Evolutionary conservation across 2,329 filamentous ascomycete genomes (phyloP).

Genomic region (Didymella pinodella): DNA sequence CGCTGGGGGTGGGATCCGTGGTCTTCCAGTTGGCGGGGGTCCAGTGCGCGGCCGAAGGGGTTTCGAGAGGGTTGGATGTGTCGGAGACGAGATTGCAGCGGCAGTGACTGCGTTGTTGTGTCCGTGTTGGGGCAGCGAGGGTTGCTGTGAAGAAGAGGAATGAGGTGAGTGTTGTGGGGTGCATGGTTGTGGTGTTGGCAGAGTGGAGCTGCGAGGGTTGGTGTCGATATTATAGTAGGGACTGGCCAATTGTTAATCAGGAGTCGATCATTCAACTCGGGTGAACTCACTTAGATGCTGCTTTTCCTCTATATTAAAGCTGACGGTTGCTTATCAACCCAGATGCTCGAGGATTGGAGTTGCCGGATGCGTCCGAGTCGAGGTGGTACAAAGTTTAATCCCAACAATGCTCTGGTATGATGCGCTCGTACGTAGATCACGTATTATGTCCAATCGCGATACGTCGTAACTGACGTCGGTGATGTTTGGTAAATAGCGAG

Average conservation of each 20-base stretch:
- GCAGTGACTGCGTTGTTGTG: constrained; percentile 40
- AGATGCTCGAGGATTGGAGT: not conserved
- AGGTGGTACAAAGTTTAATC: constrained; percentile 5
- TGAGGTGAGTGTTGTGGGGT: constrained; percentile 26
- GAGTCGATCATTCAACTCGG: not conserved
- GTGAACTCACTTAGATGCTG: constrained; percentile 6
- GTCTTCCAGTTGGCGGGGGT: constrained; percentile 21
- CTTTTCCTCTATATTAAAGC: not conserved
- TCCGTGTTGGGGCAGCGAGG: constrained; percentile 26
- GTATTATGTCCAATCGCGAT: constrained; percentile 4
- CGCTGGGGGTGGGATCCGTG: constrained; percentile 25
- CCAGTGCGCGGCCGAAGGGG: constrained; percentile 34
- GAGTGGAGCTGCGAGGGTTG: not conserved
- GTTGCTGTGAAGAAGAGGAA: constrained; percentile 23
- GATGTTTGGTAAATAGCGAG: constrained; percentile 5
- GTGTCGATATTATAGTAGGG: not conserved
- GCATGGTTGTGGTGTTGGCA: constrained; percentile 11
- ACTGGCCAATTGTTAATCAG: constrained; percentile 5
- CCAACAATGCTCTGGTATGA: constrained; percentile 5
- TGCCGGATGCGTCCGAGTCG: constrained; percentile 6
- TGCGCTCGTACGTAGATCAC: constrained; percentile 4
- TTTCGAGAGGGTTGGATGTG: constrained; percentile 24
- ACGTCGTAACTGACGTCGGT: constrained; percentile 1
- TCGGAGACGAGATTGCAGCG: constrained; percentile 38
- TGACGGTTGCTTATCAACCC: constrained; percentile 5